These are phyloP conservation scores for Talaromyces sp. DNA, from an alignment of 2,329 filamentous ascomycete species.

Conservation along the genomic window DNA sequence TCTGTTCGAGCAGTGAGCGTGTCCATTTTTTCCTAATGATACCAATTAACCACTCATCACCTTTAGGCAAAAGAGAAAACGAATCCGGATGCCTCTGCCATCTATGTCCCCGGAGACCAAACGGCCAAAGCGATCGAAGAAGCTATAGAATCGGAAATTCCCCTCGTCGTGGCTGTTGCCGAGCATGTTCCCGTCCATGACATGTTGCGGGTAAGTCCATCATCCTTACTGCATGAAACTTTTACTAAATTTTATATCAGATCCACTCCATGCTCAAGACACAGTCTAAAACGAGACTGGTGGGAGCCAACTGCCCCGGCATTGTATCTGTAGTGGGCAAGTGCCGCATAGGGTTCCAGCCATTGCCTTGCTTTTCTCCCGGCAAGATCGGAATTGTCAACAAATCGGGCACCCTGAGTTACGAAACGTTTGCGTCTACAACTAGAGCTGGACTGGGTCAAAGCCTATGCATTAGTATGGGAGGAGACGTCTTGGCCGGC, in stretches of 20 bases:
- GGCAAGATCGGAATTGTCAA: slow-evolving; percentile 70
- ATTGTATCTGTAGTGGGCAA: slow-evolving; percentile 69
- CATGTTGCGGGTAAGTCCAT: slow-evolving; percentile 57
- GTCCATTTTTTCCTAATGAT: neutral
- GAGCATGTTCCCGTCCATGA: slow-evolving; percentile 77
- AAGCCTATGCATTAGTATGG: slow-evolving; percentile 71
- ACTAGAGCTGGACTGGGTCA: slow-evolving; percentile 71
- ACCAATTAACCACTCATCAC: neutral
- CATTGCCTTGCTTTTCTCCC: slow-evolving; percentile 63
- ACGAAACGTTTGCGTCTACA: slow-evolving; percentile 71
- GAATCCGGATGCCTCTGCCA: slow-evolving; percentile 71
- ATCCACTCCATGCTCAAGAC: slow-evolving; percentile 66
- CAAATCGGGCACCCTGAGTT: slow-evolving; percentile 76
- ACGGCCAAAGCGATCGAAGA: slow-evolving; percentile 71
- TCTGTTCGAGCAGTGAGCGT: slow-evolving; percentile 53
- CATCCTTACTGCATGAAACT: neutral
- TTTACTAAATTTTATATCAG: slow-evolving; percentile 25
- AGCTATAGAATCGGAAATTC: slow-evolving; percentile 72
- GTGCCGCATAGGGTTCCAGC: slow-evolving; percentile 72
- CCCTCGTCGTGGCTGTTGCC: slow-evolving; percentile 70
- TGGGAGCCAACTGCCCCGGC: slow-evolving; percentile 76
- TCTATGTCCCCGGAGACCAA: slow-evolving; percentile 73
- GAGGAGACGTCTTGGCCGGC: slow-evolving; percentile 68
- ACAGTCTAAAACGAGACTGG: slow-evolving; percentile 65
- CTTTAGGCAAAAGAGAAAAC: slow-evolving; percentile 60